These are phyloP conservation scores for Picochlorum sp. DNA, from an alignment of 139 green algal species.

Conservation along the genomic window DNA sequence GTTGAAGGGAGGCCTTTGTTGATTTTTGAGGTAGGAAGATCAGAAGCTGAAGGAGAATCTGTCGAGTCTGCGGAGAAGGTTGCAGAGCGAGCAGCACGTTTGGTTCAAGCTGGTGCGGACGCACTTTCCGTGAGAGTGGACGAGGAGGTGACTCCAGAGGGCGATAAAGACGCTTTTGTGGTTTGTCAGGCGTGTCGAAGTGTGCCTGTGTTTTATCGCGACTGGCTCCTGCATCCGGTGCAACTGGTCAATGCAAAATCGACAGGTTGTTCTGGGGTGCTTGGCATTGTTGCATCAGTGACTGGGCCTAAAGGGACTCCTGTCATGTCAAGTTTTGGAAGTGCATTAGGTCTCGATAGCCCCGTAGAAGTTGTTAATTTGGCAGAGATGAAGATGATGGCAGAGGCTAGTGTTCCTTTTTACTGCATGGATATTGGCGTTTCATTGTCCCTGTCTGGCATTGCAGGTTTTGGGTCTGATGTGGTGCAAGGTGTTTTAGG, in stretches of 20 bases:
- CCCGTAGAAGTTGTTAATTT: conserved; percentile 31
- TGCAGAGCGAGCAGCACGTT: conserved; percentile 20
- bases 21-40: conserved; percentile 36
- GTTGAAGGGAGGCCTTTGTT: conserved; percentile 23
- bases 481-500: conserved; percentile 63
- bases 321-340: conserved; percentile 56
- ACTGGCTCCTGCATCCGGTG: conserved; percentile 75
- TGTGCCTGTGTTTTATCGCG: conserved; percentile 52
- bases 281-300: conserved; percentile 48
- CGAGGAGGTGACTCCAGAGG: conserved; percentile 47
- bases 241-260: conserved; percentile 69
- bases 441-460: conserved; percentile 37
- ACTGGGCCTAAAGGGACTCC: conserved; percentile 45
- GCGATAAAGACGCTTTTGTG: conserved; percentile 33
- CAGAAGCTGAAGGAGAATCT: neutral
- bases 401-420: conserved; percentile 12
- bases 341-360: conserved; percentile 44
- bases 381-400: conserved; percentile 14
- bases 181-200: conserved; percentile 1
- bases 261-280: conserved; percentile 56
- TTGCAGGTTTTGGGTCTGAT: conserved; percentile 49
- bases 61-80: conserved; percentile 21
- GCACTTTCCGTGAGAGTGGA: conserved; percentile 59
- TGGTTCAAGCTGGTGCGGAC: conserved; percentile 41
- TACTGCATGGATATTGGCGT: conserved; percentile 39